Conservation (phyloP, 2,329 filamentous ascomycete species). For the Alternaria angustiovoidea region DNA sequence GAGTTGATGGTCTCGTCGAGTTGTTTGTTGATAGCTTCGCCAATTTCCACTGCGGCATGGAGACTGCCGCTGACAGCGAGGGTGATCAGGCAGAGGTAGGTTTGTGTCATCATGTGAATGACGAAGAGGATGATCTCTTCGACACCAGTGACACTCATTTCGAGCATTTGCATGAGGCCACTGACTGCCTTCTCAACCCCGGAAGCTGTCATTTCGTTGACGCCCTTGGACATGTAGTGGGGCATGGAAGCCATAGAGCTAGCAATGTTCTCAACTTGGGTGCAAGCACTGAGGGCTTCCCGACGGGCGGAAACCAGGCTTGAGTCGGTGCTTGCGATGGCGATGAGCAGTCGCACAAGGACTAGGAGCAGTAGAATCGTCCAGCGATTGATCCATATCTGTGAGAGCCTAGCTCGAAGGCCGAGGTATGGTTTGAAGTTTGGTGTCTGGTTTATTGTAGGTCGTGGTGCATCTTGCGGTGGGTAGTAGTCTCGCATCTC, state of each 20-base stretch:
- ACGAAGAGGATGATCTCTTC: constrained; percentile 90
- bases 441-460: constrained; percentile 68
- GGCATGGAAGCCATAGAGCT: constrained; percentile 98
- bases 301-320: constrained; percentile 78
- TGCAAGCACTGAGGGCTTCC: constrained; percentile 88
- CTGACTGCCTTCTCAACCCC: constrained; percentile 82
- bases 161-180: constrained; percentile 79
- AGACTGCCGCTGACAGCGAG: constrained; percentile 82
- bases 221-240: constrained; percentile 86
- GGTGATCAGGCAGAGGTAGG: constrained; percentile 88
- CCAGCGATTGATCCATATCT: constrained; percentile 98
- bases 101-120: constrained; percentile 89
- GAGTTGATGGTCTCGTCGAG: constrained; percentile 70
- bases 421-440: constrained; percentile 90
- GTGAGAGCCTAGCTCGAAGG: constrained; percentile 85
- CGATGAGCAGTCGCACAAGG: constrained; percentile 79
- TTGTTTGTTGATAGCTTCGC: constrained; percentile 67
- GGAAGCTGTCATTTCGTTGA: constrained; percentile 83
- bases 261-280: constrained; percentile 88
- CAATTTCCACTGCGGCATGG: constrained; percentile 70
- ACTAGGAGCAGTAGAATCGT: constrained; percentile 88
- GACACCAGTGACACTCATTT: constrained; percentile 80
- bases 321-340: constrained; percentile 74
- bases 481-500: constrained; percentile 69
- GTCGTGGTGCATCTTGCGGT: constrained; percentile 63